A percentile compares a stretch with the other conserved stretches of the same genome.
These are phyloP conservation scores for Ogataea zsoltii DNA, from an alignment of 805 yeast species.

Conservation along the genomic window DNA sequence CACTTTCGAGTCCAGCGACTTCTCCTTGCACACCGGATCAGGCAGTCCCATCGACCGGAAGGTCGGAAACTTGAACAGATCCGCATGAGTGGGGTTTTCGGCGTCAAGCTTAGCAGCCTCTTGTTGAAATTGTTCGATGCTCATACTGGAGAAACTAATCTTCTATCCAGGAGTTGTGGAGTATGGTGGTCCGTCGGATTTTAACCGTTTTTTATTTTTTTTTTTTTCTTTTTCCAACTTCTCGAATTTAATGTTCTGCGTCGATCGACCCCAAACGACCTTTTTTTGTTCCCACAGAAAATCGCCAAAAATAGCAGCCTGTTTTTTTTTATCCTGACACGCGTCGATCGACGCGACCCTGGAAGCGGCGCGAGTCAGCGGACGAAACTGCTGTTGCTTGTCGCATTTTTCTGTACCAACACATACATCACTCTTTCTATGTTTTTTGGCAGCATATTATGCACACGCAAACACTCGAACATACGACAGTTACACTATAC, in stretches of 20 bases:
- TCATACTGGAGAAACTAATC: too few species aligned
- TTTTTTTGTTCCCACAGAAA: neutral
- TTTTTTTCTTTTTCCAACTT: neutral
- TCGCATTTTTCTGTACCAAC: neutral
- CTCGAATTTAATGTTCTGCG: neutral
- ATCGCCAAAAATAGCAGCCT: neutral
- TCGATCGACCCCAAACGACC: constrained; percentile 1
- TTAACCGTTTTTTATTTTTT: too few species aligned
- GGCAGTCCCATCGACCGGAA: constrained; percentile 55
- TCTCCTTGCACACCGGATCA: constrained; percentile 14
- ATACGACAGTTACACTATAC: too few species aligned
- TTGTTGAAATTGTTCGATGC: neutral
- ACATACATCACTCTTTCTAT: too few species aligned
- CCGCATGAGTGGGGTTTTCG: constrained; percentile 39
- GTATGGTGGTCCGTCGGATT: too few species aligned
- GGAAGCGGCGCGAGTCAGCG: neutral
- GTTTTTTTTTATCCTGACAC: too few species aligned
- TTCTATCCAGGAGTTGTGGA: too few species aligned
- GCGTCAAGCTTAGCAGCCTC: constrained; percentile 40
- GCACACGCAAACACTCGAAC: too few species aligned
- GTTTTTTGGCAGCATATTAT: too few species aligned
- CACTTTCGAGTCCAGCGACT: constrained; percentile 28
- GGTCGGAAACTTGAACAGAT: constrained; percentile 67
- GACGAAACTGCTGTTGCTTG: constrained; percentile 1
- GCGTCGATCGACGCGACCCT: neutral